Conservation (phyloP, 768 basidiomycete genomes). For the Lentinus brumalis region DNA sequence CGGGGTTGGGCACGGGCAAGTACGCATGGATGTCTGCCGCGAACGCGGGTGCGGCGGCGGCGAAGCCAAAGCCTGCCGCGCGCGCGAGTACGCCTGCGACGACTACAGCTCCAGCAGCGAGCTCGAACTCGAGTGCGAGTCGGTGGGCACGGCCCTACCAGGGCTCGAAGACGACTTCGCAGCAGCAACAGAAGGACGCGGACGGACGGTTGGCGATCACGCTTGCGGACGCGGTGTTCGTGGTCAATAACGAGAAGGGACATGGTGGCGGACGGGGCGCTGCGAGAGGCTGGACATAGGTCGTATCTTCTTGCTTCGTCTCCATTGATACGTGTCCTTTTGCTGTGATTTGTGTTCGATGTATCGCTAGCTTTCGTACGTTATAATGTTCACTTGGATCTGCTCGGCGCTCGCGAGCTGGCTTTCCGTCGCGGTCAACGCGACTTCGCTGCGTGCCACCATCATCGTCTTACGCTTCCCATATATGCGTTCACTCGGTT, state of each 20-base stretch:
- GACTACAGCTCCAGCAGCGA: conserved; percentile 32
- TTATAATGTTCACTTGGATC: not conserved
- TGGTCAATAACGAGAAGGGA: conserved; percentile 78
- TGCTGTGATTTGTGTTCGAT: not conserved
- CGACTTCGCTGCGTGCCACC: not conserved
- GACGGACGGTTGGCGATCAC: conserved; percentile 64
- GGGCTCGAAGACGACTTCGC: conserved; percentile 43
- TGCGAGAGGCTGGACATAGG: conserved; percentile 64
- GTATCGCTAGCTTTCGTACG: conserved; percentile 12
- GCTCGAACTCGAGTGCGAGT: conserved; percentile 25
- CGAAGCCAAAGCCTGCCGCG: conserved; percentile 35
- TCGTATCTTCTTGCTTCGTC: not conserved
- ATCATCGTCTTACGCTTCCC: not conserved
- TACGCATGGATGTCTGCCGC: conserved; percentile 89
- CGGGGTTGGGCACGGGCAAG: conserved; percentile 73
- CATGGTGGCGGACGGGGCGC: conserved; percentile 82
- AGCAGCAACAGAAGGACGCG: conserved; percentile 46
- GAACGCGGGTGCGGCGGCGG: conserved; percentile 44
- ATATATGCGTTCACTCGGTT: conserved; percentile 3
- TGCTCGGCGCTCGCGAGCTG: not conserved
- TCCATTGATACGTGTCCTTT: not conserved
- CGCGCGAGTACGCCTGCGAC: conserved; percentile 33
- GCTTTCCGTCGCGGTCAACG: too few species aligned
- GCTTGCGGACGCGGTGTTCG: conserved; percentile 83
- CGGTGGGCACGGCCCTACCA: conserved; percentile 69